Evolutionary conservation across 495 filamentous ascomycete species (phyloP).

Genomic region (Xylaria cubensis): DNA sequence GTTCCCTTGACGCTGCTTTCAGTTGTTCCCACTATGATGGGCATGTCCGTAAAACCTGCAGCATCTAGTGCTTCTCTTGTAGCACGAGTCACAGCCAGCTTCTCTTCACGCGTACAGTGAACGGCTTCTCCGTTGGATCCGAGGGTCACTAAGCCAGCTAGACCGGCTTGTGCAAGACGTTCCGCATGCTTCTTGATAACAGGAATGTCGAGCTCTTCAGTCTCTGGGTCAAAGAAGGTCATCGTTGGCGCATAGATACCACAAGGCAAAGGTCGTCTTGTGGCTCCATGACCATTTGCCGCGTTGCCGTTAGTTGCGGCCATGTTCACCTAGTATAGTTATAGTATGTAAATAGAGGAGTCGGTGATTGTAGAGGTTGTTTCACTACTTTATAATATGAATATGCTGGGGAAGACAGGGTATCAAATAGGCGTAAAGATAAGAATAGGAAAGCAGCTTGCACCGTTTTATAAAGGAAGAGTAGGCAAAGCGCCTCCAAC

Average conservation of each 20-base stretch:
- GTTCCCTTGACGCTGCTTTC: constrained; percentile 81
- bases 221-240: constrained; percentile 85
- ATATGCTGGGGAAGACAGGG: background rate
- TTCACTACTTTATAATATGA: background rate
- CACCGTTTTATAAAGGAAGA: constrained; percentile 9
- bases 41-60: constrained; percentile 75
- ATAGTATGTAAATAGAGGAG: background rate
- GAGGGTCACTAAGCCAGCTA: constrained; percentile 86
- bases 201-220: constrained; percentile 82
- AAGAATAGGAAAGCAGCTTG: constrained; percentile 1
- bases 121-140: constrained; percentile 91
- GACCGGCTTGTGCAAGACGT: constrained; percentile 79
- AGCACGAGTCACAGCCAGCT: constrained; percentile 74
- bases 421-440: background rate
- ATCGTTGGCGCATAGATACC: constrained; percentile 91
- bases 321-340: background rate
- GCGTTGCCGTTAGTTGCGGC: constrained; percentile 7
- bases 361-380: background rate
- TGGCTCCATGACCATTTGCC: constrained; percentile 29
- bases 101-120: constrained; percentile 78
- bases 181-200: constrained; percentile 80
- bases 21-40: constrained; percentile 81
- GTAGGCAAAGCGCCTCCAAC: constrained; percentile 3
- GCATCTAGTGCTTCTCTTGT: constrained; percentile 84
- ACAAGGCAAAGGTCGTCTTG: constrained; percentile 71